These are phyloP conservation scores for Boletus sensibilis DNA, from an alignment of 768 basidiomycete species.

Conservation along the genomic window DNA sequence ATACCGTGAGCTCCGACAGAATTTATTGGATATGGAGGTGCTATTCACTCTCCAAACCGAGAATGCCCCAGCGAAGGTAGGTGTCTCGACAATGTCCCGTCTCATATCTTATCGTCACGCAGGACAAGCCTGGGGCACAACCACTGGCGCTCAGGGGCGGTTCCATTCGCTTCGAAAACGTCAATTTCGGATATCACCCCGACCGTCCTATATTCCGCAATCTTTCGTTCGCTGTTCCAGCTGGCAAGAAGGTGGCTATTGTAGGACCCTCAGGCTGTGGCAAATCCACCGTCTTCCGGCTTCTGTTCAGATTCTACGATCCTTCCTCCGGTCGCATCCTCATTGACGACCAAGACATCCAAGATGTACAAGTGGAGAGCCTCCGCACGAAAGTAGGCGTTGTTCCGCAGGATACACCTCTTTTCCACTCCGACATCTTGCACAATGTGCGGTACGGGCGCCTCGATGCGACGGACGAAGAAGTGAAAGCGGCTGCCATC, in stretches of 20 bases:
- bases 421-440: slow-evolving; percentile 94
- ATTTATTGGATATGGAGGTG: slow-evolving; percentile 95
- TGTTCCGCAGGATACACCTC: slow-evolving; percentile 96
- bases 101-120: neutral
- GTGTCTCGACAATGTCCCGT: neutral
- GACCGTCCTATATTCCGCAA: slow-evolving; percentile 87
- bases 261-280: slow-evolving; percentile 98
- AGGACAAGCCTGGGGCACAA: slow-evolving; percentile 71
- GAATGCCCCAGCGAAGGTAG: slow-evolving; percentile 66
- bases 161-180: slow-evolving; percentile 89
- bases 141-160: slow-evolving; percentile 76
- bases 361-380: slow-evolving; percentile 65
- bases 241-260: slow-evolving; percentile 95
- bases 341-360: slow-evolving; percentile 86
- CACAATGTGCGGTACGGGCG: slow-evolving; percentile 95
- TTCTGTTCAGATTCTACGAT: slow-evolving; percentile 93
- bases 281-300: slow-evolving; percentile 94
- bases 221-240: slow-evolving; percentile 88
- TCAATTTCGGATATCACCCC: slow-evolving; percentile 90
- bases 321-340: slow-evolving; percentile 77
- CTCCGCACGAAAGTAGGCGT: slow-evolving; percentile 81
- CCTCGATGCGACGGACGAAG: slow-evolving; percentile 82
- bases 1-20: slow-evolving; percentile 95
- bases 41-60: slow-evolving; percentile 87
- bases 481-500: slow-evolving; percentile 79